Base-by-base conservation (phyloP, 2,329 filamentous ascomycete species). In the Proliferodiscus dingleyae region DNA sequence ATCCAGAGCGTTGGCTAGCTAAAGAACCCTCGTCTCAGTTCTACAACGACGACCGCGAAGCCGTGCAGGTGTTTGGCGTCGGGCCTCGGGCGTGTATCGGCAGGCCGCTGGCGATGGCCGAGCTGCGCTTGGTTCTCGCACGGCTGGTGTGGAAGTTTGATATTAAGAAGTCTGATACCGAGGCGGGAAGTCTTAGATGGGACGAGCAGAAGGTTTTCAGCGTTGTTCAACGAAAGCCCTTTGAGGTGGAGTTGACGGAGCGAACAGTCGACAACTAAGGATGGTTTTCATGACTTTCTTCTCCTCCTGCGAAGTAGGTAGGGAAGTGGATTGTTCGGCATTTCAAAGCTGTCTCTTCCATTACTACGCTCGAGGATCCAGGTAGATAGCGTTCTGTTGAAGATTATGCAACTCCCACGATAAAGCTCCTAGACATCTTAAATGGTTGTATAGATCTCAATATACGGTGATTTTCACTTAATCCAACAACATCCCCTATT, bases 21-120 rank as follows among this genome's bases (percentile, higher is more conserved):
- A 11, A 34, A 5, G 51, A 43, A 19, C 24, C 33, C 8, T 15
- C 40, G 4, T 53, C 58, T 5, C 46, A 34, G n/a, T 66, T 62
- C 37, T 45, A 41, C 2, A 39, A 47, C 6, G 67, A 70, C 30
- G 61, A 61, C 10, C 57, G 58, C 13, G 60, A 59, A 1, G 53
- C 53, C 0, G 51, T 66, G 13, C 60, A 63, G 30, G 11, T 28
- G 23, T 65, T 62, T 34, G 57, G 55, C 2, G 52, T 55, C 26
- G 63, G 64, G 1, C 58, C 61, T 9, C 52, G 58, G 3, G 60
- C 58, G 18, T 66, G 64, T 40, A 50, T 65, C 2, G 64, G 61
- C 4, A 50, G 44, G 18, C 15, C 30, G 6, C 37, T 50, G 24
- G 44, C 48, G 5, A 41, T 26, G 30, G 44, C 44, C 4, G 48